phyloP scores from a whole-genome alignment of 108 stramenopile species.

The Discostella stelligeroides region DNA sequence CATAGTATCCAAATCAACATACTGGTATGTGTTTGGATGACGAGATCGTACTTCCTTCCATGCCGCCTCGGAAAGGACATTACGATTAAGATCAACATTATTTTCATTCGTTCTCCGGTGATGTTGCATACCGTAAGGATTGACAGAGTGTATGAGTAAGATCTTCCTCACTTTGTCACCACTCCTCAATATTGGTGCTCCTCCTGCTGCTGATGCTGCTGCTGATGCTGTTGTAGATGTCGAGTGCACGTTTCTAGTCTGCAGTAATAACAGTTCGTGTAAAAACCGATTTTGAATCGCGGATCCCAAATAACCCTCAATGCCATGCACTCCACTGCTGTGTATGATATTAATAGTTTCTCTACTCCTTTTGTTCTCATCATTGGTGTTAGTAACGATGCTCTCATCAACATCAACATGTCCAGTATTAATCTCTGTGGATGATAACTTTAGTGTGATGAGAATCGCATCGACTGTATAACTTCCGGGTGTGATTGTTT shows the following conservation, averaged over 20 bases:
- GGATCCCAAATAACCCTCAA: slow-evolving; percentile 84
- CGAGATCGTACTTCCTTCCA: slow-evolving; percentile 49
- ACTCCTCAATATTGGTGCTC: too few relatives aligned
- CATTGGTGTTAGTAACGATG: background rate
- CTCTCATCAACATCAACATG: background rate
- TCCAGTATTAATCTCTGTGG: background rate
- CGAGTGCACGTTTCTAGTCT: slow-evolving; percentile 15
- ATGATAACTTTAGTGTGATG: slow-evolving; percentile 17
- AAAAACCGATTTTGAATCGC: slow-evolving; percentile 77
- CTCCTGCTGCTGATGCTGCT: background rate
- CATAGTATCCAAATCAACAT: slow-evolving; percentile 55
- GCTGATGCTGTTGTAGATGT: slow-evolving; percentile 11
- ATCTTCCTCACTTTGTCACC: slow-evolving; percentile 59
- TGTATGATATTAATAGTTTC: slow-evolving; percentile 56
- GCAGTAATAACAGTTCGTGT: slow-evolving; percentile 29
- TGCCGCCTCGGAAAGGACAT: slow-evolving; percentile 48
- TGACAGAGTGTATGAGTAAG: slow-evolving; percentile 82
- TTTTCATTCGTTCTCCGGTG: slow-evolving; percentile 79
- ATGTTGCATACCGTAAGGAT: slow-evolving; percentile 81
- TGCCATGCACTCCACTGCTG: slow-evolving; percentile 75
- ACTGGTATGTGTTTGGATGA: slow-evolving; percentile 61
- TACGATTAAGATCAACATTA: slow-evolving; percentile 88
- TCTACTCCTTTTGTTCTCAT: background rate
- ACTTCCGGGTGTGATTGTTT: slow-evolving; percentile 28
- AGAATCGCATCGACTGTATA: slow-evolving; percentile 44